Evolutionary conservation across 345 rosid genomes (phyloP).

Genomic region (Salix dunnii): DNA sequence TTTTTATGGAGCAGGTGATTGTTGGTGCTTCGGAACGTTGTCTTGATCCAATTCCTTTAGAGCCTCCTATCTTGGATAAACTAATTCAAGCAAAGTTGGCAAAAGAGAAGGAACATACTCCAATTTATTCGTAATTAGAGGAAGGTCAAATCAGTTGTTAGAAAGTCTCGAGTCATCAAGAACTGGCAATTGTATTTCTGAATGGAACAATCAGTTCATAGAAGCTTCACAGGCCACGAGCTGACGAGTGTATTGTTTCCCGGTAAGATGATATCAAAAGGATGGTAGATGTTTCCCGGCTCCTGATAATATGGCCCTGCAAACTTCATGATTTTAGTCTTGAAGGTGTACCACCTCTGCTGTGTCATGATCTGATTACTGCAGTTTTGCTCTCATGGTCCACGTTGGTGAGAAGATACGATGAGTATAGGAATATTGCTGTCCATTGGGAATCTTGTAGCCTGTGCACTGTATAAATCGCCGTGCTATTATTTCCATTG

Average conservation of each 20-base stretch:
- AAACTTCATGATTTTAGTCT: neutral
- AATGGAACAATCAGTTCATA: neutral
- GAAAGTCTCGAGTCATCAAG: neutral
- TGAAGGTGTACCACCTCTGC: neutral
- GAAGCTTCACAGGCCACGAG: neutral
- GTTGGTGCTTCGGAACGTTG: constrained; percentile 95
- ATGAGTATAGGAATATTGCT: neutral
- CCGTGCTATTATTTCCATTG: neutral
- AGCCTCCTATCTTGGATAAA: constrained; percentile 90
- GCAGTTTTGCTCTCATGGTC: neutral
- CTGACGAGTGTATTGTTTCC: neutral
- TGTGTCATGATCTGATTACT: neutral
- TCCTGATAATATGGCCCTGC: neutral
- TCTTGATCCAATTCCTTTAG: constrained; percentile 83
- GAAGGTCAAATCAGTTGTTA: neutral
- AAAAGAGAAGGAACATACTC: constrained; percentile 49
- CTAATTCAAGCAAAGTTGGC: constrained; percentile 84
- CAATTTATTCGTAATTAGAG: neutral
- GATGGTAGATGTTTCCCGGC: neutral
- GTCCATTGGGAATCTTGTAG: neutral
- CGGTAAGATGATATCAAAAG: neutral
- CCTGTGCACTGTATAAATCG: neutral
- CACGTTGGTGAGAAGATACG: neutral
- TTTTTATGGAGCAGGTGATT: constrained; percentile 56
- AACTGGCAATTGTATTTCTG: neutral